Percentiles rank a stretch among this genome's conserved stretches.
These are phyloP conservation scores for Leucosporidium yakuticum DNA, from an alignment of 768 basidiomycete genomes.

Conservation along the genomic window DNA sequence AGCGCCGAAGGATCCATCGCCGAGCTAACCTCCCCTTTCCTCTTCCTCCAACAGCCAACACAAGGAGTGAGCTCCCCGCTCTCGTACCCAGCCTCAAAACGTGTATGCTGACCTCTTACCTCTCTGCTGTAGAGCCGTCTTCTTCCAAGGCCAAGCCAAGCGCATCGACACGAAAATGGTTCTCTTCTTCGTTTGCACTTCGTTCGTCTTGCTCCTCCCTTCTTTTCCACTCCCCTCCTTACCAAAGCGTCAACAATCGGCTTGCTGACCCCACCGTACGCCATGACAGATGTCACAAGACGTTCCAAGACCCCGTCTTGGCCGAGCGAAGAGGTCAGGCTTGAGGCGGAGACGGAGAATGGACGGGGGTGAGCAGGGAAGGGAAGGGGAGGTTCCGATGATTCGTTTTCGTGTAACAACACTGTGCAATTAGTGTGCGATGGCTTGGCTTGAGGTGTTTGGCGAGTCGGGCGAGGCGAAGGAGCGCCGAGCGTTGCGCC, in stretches of 20 bases:
- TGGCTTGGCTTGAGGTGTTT: too few relatives aligned
- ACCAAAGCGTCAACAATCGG: not conserved
- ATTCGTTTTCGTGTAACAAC: too few relatives aligned
- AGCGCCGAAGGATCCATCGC: not conserved
- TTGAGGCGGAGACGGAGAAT: too few relatives aligned
- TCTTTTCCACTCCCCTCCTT: not conserved
- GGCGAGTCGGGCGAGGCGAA: too few relatives aligned
- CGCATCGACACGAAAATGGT: constrained; percentile 94
- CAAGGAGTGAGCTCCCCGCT: constrained; percentile 36
- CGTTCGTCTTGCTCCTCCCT: constrained; percentile 6
- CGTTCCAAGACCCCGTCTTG: constrained; percentile 27
- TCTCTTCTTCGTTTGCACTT: constrained; percentile 72
- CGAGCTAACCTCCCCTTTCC: not conserved
- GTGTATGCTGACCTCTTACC: not conserved
- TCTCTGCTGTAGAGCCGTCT: constrained; percentile 62
- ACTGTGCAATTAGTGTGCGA: too few relatives aligned
- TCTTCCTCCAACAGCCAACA: constrained; percentile 6
- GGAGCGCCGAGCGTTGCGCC: too few relatives aligned
- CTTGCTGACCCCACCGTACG: too few relatives aligned
- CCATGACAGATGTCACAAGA: constrained; percentile 26
- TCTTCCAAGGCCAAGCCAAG: constrained; percentile 96
- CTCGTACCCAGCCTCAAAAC: too few relatives aligned
- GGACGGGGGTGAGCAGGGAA: too few relatives aligned
- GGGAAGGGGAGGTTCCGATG: too few relatives aligned
- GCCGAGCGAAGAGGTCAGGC: not conserved